Evolutionary conservation across 192 early-diverging fungal genomes (phyloP), one percentile per base, ranked within the genome.

Genomic region (Coemansia sp.): DNA sequence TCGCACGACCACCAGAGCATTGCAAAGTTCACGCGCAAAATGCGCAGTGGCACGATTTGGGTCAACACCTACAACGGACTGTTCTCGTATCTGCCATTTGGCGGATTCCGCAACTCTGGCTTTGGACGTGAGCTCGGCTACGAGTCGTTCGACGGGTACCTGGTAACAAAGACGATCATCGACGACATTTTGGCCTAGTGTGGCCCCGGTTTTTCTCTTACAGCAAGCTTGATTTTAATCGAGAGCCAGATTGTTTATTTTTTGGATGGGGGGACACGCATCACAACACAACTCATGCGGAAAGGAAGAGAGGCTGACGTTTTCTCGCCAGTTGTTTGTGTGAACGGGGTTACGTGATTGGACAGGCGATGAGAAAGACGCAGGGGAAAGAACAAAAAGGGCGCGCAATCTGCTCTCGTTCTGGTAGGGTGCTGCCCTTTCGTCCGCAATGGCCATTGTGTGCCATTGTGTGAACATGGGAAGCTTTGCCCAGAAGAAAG

Each of bases 51-150:
- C 26, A 77, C 83, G 2, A 77, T 88, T 36, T 88, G 87, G 87
- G 82, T 89, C 67, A 90, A 90, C 67, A 78, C 48, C 53, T 86
- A 86, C 63, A 90, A 90, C 46, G 64, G 75, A 12, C 36, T 86
- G 36, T 88, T 85, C 35, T 69, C 81, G 38, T 75, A 76, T 39
- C 43, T 89, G 69, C 88, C 89, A 4, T 85, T 89, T 75, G 89
- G 89, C 49, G 89, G 88, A 1, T 67, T 80, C 72, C 85, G 85
- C 65, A 75, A 86, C 76, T 86, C 83, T 1, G 87, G 87, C 39
- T 76, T 87, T 67, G 87, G 87, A 18, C 85, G 85, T 20, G 87
- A 88, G 62, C 67, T 86, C 6, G 87, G 87, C 8, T 74, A 76
- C 64, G 73, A 77, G 67, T 85, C 77, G 8, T 75, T 88, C 62